These are phyloP conservation scores for Nemania sp. DNA, from an alignment of 2,329 filamentous ascomycete genomes.

Conservation along the genomic window DNA sequence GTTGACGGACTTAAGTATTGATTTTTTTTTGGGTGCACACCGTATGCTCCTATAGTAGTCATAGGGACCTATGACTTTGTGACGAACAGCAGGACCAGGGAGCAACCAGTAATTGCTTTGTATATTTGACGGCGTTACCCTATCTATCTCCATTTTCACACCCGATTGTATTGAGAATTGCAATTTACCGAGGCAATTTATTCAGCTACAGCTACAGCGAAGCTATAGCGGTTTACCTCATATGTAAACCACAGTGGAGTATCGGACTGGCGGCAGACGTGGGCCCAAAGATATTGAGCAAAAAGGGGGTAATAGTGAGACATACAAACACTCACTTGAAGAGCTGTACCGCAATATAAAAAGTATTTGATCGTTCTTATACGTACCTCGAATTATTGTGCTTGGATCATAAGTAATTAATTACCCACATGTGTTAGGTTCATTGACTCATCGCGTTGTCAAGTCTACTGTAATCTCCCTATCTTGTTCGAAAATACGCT, in stretches of 20 bases:
- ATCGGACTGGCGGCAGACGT: conserved; percentile 23
- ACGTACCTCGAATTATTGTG: neutral
- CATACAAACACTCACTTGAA: conserved; percentile 45
- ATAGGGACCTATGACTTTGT: conserved; percentile 10
- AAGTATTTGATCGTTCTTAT: conserved; percentile 46
- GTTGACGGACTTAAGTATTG: conserved; percentile 40
- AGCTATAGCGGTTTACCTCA: conserved; percentile 11
- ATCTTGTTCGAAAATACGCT: neutral
- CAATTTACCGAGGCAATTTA: conserved; percentile 19
- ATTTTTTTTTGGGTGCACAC: conserved; percentile 15
- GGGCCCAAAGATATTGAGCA: conserved; percentile 19
- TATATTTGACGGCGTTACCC: conserved; percentile 33
- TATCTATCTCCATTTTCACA: conserved; percentile 14
- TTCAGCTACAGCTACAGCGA: conserved; percentile 6
- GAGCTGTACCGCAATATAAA: conserved; percentile 45
- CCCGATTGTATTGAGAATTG: conserved; percentile 26
- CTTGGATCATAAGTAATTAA: neutral
- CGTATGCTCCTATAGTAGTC: conserved; percentile 12
- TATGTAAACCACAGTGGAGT: conserved; percentile 6
- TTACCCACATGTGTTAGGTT: neutral
- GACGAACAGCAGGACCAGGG: conserved; percentile 19
- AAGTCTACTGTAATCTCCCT: neutral
- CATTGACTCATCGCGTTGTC: too few species aligned
- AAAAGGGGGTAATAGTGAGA: conserved; percentile 27
- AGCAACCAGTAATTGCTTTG: conserved; percentile 28